A percentile compares a stretch with the other conserved stretches of the same genome.
Evolutionary conservation across 768 basidiomycete genomes (phyloP).

Genomic region (Rubroboletus satanas): DNA sequence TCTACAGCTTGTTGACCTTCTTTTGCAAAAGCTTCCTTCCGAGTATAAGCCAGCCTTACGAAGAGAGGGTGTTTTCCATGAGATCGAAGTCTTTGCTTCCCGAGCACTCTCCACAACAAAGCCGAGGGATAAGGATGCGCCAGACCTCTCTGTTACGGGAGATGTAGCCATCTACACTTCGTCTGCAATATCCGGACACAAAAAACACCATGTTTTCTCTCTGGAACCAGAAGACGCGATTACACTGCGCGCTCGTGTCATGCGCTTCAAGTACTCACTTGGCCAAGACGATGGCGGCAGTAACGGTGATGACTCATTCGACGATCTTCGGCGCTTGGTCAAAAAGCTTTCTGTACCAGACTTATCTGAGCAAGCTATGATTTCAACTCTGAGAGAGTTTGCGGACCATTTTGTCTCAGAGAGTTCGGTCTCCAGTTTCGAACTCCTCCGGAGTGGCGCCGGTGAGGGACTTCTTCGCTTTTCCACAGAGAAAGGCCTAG

Average conservation of each 20-base stretch:
- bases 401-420: constrained; percentile 76
- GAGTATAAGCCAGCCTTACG: constrained; percentile 88
- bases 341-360: constrained; percentile 52
- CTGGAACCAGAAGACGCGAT: constrained; percentile 87
- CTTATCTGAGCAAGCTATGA: constrained; percentile 60
- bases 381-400: constrained; percentile 64
- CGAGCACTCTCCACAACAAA: constrained; percentile 55
- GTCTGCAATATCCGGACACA: constrained; percentile 56
- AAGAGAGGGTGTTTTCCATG: constrained; percentile 94
- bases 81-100: constrained; percentile 75
- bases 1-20: constrained; percentile 88
- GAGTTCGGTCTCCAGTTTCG: constrained; percentile 89
- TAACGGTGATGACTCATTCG: constrained; percentile 60
- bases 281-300: constrained; percentile 49
- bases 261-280: constrained; percentile 76
- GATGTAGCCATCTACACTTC: constrained; percentile 38
- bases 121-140: constrained; percentile 42
- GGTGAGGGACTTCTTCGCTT: constrained; percentile 84
- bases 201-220: constrained; percentile 63
- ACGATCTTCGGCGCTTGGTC: constrained; percentile 61
- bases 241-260: constrained; percentile 85
- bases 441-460: constrained; percentile 89
- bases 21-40: constrained; percentile 77
- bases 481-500: constrained; percentile 59
- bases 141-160: constrained; percentile 35